Conservation (phyloP, 2,329 filamentous ascomycete genomes). For the Alternaria sp. region DNA sequence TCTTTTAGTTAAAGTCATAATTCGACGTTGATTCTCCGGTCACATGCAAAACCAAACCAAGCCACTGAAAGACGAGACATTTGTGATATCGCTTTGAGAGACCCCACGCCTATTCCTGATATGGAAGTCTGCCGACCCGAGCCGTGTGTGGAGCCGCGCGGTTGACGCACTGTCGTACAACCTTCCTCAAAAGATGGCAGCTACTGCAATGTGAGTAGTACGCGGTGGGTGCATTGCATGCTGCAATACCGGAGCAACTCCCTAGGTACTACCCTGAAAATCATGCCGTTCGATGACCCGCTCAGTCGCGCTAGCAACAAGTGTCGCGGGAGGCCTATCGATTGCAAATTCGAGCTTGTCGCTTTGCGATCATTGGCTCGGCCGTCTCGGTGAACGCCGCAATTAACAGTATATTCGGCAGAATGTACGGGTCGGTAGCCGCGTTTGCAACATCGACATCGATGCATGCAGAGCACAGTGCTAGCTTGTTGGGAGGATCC, state of each 20-base stretch:
- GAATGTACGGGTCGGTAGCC: background rate
- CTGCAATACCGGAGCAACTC: slow-evolving; percentile 3
- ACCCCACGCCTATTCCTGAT: slow-evolving; percentile 2
- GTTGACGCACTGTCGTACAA: slow-evolving; percentile 8
- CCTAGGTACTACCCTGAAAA: background rate
- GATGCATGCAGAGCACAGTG: background rate
- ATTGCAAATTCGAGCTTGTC: background rate
- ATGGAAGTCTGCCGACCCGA: slow-evolving; percentile 13
- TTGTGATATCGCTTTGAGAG: background rate
- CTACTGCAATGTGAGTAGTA: background rate
- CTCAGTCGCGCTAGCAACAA: background rate
- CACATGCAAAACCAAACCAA: background rate
- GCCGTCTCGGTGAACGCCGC: background rate
- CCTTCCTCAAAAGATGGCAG: background rate
- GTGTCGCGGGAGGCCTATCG: background rate
- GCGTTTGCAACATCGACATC: background rate
- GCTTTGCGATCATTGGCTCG: background rate
- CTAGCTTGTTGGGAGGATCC: background rate
- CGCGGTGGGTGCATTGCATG: slow-evolving; percentile 8
- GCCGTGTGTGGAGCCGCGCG: slow-evolving; percentile 19
- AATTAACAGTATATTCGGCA: background rate
- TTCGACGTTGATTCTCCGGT: background rate
- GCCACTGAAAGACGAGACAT: background rate
- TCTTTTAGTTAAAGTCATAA: background rate
- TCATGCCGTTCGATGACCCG: background rate